Conservation (phyloP, 208 protist species). For the Trichomonas gallinae region DNA sequence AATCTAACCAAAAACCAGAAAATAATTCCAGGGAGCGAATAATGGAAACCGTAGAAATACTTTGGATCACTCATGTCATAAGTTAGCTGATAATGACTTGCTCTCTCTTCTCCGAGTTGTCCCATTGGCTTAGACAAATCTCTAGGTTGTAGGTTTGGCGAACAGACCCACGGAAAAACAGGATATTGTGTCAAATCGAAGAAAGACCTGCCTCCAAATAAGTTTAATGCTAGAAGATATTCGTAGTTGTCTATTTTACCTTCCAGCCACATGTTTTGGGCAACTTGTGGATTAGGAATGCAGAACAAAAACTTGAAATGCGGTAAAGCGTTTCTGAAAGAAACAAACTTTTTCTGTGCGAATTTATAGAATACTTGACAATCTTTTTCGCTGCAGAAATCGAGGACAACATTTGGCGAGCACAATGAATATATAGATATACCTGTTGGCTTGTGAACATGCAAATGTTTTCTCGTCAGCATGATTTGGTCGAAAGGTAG, state of each 20-base stretch:
- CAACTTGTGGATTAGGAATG: neutral
- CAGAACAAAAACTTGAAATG: neutral
- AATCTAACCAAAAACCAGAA: neutral
- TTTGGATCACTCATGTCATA: neutral
- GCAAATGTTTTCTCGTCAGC: neutral
- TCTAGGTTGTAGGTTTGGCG: neutral
- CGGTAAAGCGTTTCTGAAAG: neutral
- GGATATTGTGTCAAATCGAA: neutral
- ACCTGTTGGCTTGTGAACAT: neutral
- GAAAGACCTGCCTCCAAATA: neutral
- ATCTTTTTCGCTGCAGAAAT: neutral
- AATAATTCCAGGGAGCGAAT: neutral
- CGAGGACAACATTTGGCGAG: neutral
- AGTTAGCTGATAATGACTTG: neutral
- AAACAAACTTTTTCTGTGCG: neutral
- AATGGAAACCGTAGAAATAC: neutral
- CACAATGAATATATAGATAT: neutral
- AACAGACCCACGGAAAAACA: neutral
- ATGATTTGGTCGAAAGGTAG: neutral
- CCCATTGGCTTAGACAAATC: neutral
- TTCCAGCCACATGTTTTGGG: neutral
- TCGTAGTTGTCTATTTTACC: neutral
- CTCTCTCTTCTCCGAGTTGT: neutral
- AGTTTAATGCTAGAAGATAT: neutral
- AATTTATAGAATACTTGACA: neutral